A percentile compares a stretch with the other conserved stretches of the same genome.
Evolutionary conservation across 768 basidiomycete species (phyloP).

Genomic region (Pleurotus tuoliensis): DNA sequence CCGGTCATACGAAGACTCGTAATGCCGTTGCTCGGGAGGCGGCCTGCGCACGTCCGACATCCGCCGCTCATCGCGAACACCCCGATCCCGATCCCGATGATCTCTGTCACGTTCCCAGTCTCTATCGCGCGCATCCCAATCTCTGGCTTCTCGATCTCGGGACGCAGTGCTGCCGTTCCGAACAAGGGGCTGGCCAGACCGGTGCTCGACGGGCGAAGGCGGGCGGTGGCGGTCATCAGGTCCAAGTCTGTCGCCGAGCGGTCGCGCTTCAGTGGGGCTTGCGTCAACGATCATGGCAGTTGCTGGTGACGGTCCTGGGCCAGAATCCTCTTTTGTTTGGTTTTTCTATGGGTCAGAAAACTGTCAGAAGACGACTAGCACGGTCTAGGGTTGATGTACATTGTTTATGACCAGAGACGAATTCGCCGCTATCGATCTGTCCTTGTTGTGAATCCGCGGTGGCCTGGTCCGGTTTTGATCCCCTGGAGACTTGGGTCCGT

Average conservation of each 20-base stretch:
- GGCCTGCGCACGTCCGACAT: constrained; percentile 33
- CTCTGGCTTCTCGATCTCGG: constrained; percentile 29
- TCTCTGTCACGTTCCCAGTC: constrained; percentile 28
- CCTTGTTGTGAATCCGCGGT: constrained; percentile 24
- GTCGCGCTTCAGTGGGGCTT: background rate
- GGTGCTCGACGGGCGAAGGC: constrained; percentile 19
- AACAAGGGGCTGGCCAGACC: constrained; percentile 12
- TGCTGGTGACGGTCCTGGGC: constrained; percentile 6
- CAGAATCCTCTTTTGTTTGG: background rate
- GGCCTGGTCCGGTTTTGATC: constrained; percentile 19
- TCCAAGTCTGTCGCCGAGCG: constrained; percentile 2
- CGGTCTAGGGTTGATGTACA: background rate
- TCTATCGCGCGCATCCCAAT: constrained; percentile 21
- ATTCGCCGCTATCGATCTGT: constrained; percentile 9
- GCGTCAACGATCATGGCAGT: background rate
- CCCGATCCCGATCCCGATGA: constrained; percentile 33
- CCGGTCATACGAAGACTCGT: constrained; percentile 36
- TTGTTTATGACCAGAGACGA: background rate
- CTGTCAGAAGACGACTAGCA: background rate
- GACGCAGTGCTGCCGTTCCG: constrained; percentile 10
- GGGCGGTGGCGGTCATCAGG: constrained; percentile 26
- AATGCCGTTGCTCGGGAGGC: constrained; percentile 44
- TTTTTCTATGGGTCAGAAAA: background rate
- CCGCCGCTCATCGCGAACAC: constrained; percentile 19
- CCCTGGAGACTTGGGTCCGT: constrained; percentile 21